These are phyloP conservation scores for Tulasnella calospora DNA, from an alignment of 768 basidiomycete genomes.

Conservation along the genomic window DNA sequence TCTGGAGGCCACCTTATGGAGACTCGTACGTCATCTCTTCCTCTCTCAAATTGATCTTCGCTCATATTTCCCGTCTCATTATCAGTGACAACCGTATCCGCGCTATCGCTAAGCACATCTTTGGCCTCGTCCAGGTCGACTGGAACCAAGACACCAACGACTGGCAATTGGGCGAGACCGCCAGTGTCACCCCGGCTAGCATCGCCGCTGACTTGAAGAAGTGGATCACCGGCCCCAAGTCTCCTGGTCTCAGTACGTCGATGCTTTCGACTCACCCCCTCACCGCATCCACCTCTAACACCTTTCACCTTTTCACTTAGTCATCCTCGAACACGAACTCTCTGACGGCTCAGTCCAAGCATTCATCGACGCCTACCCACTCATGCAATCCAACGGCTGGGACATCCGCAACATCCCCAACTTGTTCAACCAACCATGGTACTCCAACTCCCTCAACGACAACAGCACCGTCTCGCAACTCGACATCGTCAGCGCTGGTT, in stretches of 20 bases:
- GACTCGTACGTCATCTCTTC: constrained; percentile 32
- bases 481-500: not conserved
- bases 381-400: constrained; percentile 69
- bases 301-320: not conserved
- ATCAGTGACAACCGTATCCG: constrained; percentile 47
- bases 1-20: constrained; percentile 85
- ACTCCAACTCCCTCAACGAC: constrained; percentile 34
- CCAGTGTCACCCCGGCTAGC: constrained; percentile 43
- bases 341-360: constrained; percentile 53
- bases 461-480: not conserved
- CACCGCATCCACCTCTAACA: not conserved
- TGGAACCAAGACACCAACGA: constrained; percentile 72
- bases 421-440: constrained; percentile 38
- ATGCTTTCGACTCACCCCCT: not conserved
- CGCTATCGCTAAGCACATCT: constrained; percentile 73
- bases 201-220: constrained; percentile 50
- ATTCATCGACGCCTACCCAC: constrained; percentile 62
- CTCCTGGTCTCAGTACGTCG: constrained; percentile 54
- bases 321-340: constrained; percentile 82
- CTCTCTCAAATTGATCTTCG: not conserved
- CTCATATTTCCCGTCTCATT: not conserved
- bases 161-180: constrained; percentile 29
- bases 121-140: constrained; percentile 74
- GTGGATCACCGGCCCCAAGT: constrained; percentile 57
- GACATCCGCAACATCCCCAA: constrained; percentile 48